Base-by-base conservation (phyloP, 2,329 filamentous ascomycete species). In the Aspergillus udagawae region DNA sequence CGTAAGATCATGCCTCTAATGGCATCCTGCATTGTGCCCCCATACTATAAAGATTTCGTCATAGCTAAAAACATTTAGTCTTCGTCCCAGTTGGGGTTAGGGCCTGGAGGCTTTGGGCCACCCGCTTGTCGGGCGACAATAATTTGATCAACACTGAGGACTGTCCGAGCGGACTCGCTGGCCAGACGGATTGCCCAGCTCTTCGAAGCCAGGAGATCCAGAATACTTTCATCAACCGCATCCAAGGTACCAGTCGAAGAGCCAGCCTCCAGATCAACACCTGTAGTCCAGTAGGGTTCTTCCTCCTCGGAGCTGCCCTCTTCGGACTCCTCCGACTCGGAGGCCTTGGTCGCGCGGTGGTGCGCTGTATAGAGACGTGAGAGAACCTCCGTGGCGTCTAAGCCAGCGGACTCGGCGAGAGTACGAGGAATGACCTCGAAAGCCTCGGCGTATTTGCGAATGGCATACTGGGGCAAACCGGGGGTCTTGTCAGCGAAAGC, bases 81-180 rank as follows among this genome's bases (percentile, higher is more conserved):
- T 69, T 88, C 84, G 73, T 88, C 86, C 86, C 86, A 87, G 70
- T 85, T 85, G 49, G 92, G 89, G 78, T 97, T 97, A 65, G 92
- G 94, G 49, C 90, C 92, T 29, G 94, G 94, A 56, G 93, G 93
- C 83, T 99, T 99, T 23, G 95, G 94, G 41, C 94, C 94, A 71
- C 94, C 94, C 50, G 95, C 94, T 80, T 97, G 94, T 79, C 93
- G 87, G 62, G 95, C 92, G 57, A 99, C 94, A 73, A 99, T 99
- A 72, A 99, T 99, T 80, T 99, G 95, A 77, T 99, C 94, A 42
- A 99, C 94, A 50, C 92, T 96, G 63, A 99, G 81, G 29, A 99
- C 89, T 50, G 94, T 99, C 69, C 94, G 85, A 53, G 92, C 93
- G 44, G 94, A 89, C 78, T 99, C 94, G 25, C 93, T 97, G 41